Conservation (phyloP, 257 asterid species). For the Coffea canephora region DNA sequence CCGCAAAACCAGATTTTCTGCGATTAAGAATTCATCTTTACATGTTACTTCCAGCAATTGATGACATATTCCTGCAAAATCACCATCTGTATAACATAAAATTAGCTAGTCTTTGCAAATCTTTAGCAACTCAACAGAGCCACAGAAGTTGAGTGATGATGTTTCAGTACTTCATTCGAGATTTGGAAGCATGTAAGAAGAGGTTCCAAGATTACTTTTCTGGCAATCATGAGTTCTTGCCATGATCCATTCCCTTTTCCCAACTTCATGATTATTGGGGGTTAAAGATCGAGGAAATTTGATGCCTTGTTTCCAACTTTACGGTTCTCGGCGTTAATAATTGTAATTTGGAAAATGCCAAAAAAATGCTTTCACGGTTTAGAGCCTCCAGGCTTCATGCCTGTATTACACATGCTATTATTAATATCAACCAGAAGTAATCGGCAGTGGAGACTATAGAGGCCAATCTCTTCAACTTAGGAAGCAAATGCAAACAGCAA, state of each 20-base stretch:
- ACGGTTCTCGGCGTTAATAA: background rate
- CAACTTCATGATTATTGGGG: background rate
- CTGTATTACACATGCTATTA: too few relatives aligned
- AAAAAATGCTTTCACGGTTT: too few relatives aligned
- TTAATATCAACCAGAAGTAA: too few relatives aligned
- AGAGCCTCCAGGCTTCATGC: too few relatives aligned
- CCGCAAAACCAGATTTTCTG: background rate
- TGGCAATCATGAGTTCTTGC: background rate
- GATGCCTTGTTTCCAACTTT: background rate
- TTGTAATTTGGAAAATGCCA: background rate
- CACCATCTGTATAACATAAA: background rate
- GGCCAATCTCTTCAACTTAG: background rate
- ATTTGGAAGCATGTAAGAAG: background rate
- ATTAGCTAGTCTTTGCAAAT: too few relatives aligned
- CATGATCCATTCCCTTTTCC: background rate
- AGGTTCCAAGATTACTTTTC: background rate
- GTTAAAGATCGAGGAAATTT: background rate
- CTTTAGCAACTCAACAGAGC: too few relatives aligned
- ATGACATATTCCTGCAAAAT: background rate
- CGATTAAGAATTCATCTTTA: background rate
- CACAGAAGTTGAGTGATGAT: background rate
- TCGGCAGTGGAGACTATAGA: too few relatives aligned
- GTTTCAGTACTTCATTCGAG: background rate
- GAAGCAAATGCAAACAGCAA: background rate
- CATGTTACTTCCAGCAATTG: background rate